Evolutionary conservation across 352 stramenopile genomes (phyloP).

Genomic region (Ochromonadaceae sp.): DNA sequence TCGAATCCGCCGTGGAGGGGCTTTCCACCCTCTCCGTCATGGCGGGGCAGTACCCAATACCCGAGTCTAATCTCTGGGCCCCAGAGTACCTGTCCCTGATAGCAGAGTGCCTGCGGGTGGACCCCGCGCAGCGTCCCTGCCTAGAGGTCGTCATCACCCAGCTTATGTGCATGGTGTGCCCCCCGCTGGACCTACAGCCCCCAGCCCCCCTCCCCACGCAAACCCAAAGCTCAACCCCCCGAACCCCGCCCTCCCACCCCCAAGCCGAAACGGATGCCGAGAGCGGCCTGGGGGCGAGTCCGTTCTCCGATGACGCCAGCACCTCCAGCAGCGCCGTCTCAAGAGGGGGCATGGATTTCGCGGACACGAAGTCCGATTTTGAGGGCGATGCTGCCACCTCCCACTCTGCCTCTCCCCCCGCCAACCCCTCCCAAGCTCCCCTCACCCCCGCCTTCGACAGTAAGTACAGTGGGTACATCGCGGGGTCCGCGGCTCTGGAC

Average conservation of each 20-base stretch:
- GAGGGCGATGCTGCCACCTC: no score
- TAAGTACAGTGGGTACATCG: no score
- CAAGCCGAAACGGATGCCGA: not conserved
- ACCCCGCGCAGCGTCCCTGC: not conserved
- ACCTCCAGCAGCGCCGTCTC: not conserved
- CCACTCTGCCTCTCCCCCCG: no score
- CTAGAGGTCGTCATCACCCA: not conserved
- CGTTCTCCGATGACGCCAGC: not conserved
- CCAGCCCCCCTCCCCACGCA: no score
- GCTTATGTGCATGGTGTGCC: not conserved
- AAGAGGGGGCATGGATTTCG: not conserved
- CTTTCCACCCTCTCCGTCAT: slow-evolving; percentile 16
- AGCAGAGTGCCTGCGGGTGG: not conserved
- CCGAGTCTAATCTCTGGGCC: not conserved
- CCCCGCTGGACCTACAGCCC: not conserved
- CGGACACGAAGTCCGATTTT: no score
- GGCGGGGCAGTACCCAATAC: not conserved
- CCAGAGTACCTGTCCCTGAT: not conserved
- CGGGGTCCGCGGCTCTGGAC: no score
- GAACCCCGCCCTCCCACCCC: not conserved
- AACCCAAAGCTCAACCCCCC: not conserved
- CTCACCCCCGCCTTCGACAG: no score
- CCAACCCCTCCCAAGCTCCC: no score
- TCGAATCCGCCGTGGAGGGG: slow-evolving; percentile 19
- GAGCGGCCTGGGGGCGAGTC: not conserved